These are phyloP conservation scores for Flaveria bidentis DNA, from an alignment of 129 eudicot species.

Conservation along the genomic window DNA sequence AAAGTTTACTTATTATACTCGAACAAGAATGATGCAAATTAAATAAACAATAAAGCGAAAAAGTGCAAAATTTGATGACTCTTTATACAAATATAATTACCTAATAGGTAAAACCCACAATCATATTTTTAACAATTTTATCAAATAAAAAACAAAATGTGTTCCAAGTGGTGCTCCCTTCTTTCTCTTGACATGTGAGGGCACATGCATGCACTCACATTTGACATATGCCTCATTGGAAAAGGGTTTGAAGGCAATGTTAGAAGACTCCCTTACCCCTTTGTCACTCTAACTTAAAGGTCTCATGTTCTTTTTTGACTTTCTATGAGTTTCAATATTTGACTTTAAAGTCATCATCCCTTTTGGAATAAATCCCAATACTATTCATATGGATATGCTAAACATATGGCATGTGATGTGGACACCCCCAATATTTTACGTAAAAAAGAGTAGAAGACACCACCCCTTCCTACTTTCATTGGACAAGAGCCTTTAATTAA, in stretches of 20 bases:
- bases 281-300: conserved; percentile 35
- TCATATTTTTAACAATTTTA: background rate
- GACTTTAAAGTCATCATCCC: conserved; percentile 25
- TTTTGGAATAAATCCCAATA: conserved; percentile 38
- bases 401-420: conserved; percentile 43
- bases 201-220: conserved; percentile 45
- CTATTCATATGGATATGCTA: conserved; percentile 36
- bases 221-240: conserved; percentile 23
- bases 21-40: background rate
- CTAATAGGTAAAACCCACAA: conserved; percentile 7
- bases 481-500: conserved; percentile 17
- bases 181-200: conserved; percentile 31
- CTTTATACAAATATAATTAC: background rate
- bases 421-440: conserved; percentile 28
- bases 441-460: conserved; percentile 3
- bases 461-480: conserved; percentile 12
- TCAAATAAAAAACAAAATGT: background rate
- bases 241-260: conserved; percentile 1
- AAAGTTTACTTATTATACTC: background rate
- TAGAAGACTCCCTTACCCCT: conserved; percentile 30
- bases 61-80: background rate
- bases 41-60: background rate
- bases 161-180: conserved; percentile 10
- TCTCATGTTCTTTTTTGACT: conserved; percentile 32
- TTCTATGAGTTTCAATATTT: conserved; percentile 1